Evolutionary conservation across 441 rosid species (phyloP), one percentile per base, ranked within the genome.

Genomic region (Mallotus japonicus): DNA sequence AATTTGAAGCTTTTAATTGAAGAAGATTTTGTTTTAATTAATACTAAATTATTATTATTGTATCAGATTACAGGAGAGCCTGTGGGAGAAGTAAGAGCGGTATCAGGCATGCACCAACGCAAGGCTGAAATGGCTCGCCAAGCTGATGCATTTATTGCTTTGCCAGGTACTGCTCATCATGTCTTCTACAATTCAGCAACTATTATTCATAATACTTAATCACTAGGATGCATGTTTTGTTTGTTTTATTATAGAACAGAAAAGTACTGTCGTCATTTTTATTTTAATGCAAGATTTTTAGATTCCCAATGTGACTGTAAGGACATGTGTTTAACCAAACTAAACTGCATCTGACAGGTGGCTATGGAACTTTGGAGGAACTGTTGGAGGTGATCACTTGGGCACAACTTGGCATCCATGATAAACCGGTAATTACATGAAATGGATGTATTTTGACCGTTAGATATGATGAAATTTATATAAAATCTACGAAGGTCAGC

Each of bases 51-150:
- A 28, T 28, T 1, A 28, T 28, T 28, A 28, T 28, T 28, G 32
- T 1, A 28, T 28, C 86, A 94, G 99, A 85, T 95, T 73, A 91
- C 97, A 28, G 99, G 99, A 76, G 97, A 86, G 72, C 85, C 97
- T 2, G 94, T 95, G 13, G 99, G 99, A 54, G 99, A 95, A 84
- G 97, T 95, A 72, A 92, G 84, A 86, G 90, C 96, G 7, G 99
- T 95, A 20, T 89, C 99, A 57, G 97, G 85, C 72, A 95, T 95
- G 99, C 99, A 95, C 82, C 96, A 95, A 77, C 85, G 99, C 73
- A 95, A 95, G 74, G 99, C 97, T 40, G 99, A 92, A 80, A 95
- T 95, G 99, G 97, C 96, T 74, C 88, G 86, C 79, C 96, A 89
- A 54, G 90, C 99, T 74, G 96, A 95, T 82, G 99, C 99, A 55